These are phyloP conservation scores for Candida ulmi DNA, from an alignment of 805 yeast species.

Conservation along the genomic window DNA sequence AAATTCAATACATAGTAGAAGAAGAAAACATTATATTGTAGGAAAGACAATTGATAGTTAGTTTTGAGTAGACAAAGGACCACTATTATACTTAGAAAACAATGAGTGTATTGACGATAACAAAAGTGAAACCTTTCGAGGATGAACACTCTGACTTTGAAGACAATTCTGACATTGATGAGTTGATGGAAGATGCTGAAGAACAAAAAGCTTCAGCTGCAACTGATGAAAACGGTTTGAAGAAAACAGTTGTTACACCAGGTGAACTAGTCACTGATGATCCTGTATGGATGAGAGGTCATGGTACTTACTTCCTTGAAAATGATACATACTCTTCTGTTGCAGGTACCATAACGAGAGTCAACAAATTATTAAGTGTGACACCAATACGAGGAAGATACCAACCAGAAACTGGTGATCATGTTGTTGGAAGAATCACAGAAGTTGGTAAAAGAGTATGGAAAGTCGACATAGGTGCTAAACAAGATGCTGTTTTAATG, in stretches of 20 bases:
- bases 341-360: constrained; percentile 84
- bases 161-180: constrained; percentile 35
- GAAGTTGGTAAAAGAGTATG: constrained; percentile 93
- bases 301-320: constrained; percentile 82
- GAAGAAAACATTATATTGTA: background rate
- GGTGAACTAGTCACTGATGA: constrained; percentile 96
- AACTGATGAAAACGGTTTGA: constrained; percentile 24
- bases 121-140: constrained; percentile 3
- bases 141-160: constrained; percentile 5
- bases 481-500: constrained; percentile 86
- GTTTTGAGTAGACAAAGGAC: too few species aligned
- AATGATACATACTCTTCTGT: constrained; percentile 83
- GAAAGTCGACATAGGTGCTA: constrained; percentile 96
- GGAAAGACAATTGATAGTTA: too few species aligned
- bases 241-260: constrained; percentile 68
- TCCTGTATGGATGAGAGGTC: constrained; percentile 97
- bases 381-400: constrained; percentile 83
- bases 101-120: constrained; percentile 15
- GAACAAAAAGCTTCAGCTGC: constrained; percentile 8
- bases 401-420: constrained; percentile 94
- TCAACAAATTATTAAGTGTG: constrained; percentile 82
- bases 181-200: constrained; percentile 14
- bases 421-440: constrained; percentile 86
- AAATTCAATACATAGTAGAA: background rate
- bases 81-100: background rate